phyloP scores from a whole-genome alignment of 2,329 filamentous ascomycete genomes.

The Fusarium cicatricum region DNA sequence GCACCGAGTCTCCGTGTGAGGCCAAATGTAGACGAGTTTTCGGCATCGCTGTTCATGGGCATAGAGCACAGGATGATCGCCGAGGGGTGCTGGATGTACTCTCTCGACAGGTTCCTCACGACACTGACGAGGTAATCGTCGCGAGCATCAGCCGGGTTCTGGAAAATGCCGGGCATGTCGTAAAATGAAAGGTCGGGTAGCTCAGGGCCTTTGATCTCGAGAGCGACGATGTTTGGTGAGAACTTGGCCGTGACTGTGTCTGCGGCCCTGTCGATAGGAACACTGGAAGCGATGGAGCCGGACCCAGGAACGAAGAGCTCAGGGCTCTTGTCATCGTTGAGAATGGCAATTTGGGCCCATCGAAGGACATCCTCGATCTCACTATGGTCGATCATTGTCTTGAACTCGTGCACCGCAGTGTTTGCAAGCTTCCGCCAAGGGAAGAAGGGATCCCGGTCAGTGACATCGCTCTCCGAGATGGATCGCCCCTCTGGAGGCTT shows the following conservation, averaged over 20 bases:
- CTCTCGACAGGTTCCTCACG: conserved; percentile 73
- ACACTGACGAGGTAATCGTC: conserved; percentile 76
- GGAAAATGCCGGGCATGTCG: conserved; percentile 85
- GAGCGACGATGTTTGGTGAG: conserved; percentile 80
- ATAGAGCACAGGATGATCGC: conserved; percentile 81
- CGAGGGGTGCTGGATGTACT: conserved; percentile 74
- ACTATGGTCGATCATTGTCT: conserved; percentile 65
- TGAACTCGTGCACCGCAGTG: conserved; percentile 64
- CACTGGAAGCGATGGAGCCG: conserved; percentile 51
- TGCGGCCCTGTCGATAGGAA: conserved; percentile 46
- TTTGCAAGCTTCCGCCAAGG: conserved; percentile 68
- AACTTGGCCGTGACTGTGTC: conserved; percentile 69
- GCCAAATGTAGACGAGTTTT: conserved; percentile 75
- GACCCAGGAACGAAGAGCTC: conserved; percentile 63
- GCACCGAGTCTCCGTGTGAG: conserved; percentile 68
- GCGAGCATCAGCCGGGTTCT: conserved; percentile 68
- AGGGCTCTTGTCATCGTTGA: conserved; percentile 69
- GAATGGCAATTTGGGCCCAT: conserved; percentile 79
- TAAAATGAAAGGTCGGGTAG: conserved; percentile 83
- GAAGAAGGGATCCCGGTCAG: conserved; percentile 62
- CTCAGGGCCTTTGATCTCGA: conserved; percentile 76
- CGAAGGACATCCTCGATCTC: conserved; percentile 73
- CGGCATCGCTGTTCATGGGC: conserved; percentile 80
- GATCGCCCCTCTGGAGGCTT: conserved; percentile 49
- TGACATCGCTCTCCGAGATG: conserved; percentile 58